Base-by-base conservation (phyloP, 177 flowering plant species). In the Vitis hybrid region DNA sequence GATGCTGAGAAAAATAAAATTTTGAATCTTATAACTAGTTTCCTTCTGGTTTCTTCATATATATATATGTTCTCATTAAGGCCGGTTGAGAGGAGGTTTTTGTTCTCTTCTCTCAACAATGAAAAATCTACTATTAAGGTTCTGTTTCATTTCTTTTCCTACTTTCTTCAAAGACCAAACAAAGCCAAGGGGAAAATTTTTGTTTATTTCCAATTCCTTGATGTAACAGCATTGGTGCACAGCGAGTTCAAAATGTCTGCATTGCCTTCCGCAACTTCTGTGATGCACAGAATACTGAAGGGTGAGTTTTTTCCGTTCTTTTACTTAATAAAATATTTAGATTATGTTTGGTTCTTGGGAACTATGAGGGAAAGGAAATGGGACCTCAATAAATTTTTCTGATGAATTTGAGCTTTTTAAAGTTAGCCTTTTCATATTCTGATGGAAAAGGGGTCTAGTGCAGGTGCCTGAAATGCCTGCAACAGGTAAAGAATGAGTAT, bases 191-290 rank as follows among this genome's bases (percentile, higher is more conserved):
- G 7, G 45, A 39, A 39, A 39, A 6, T 7, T 39, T 39, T 39
- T 39, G 45, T 39, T 39, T 7, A 39, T 7, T 39, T 39, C 45
- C 45, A 19, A 11, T 48, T 50, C 53, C 26, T 68, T 67, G 31
- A 34, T 26, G 34, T 53, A 51, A 63, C 83, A 85, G 88, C 68
- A 80, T 85, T 45, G 88, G 88, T 16, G 88, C 85, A 53, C 72
- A 81, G 59, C 74, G 82, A 68, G 82, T 85, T 67, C 79, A 83
- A 50, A 78, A 53, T 5, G 70, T 60, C 57, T 85, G 88, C 79
- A 78, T 83, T 34, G 45, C 66, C 61, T 83, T 85, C 71, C 76
- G 84, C 18, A 74, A 66, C 65, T 77, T 26, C 67, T 81, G 86
- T 52, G 77, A 85, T 2, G 79, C 71, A 31, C 58, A 74, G 69